phyloP scores from a whole-genome alignment of 495 filamentous ascomycete genomes.

The Trichoderma reesei region DNA sequence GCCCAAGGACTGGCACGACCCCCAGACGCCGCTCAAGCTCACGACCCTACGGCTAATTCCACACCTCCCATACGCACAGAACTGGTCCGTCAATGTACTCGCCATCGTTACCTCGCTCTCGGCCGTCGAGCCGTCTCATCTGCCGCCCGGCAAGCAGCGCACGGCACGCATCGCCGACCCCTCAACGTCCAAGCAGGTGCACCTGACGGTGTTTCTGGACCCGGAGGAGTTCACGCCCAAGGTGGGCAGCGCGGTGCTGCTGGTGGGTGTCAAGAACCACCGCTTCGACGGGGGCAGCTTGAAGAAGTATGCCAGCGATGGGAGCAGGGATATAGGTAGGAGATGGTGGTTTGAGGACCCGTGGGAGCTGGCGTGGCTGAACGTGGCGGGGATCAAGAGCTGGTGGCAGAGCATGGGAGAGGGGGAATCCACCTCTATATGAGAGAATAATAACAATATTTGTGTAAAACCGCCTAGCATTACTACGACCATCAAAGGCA shows the following conservation, averaged over 20 bases:
- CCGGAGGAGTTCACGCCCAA: conserved; percentile 29
- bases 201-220: conserved; percentile 36
- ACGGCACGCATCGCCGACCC: conserved; percentile 32
- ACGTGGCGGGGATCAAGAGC: conserved; percentile 24
- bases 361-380: conserved; percentile 30
- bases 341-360: conserved; percentile 36
- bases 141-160: conserved; percentile 32
- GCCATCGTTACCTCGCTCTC: conserved; percentile 32
- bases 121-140: conserved; percentile 25
- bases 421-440: no score
- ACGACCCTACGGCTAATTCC: conserved; percentile 32
- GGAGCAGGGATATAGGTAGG: conserved; percentile 16
- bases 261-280: conserved; percentile 40
- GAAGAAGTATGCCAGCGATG: conserved; percentile 38
- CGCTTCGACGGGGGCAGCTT: conserved; percentile 35
- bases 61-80: conserved; percentile 37
- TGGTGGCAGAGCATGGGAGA: conserved; percentile 30
- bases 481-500: no score
- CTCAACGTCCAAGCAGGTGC: conserved; percentile 32
- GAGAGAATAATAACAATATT: neutral
- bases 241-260: conserved; percentile 31
- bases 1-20: conserved; percentile 21
- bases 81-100: conserved; percentile 38
- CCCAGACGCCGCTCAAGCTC: conserved; percentile 26
- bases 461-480: no score